A percentile compares a stretch with the other conserved stretches of the same genome.
Evolutionary conservation across 2,329 filamentous ascomycete species (phyloP).

Genomic region (Penicillium concentricum): DNA sequence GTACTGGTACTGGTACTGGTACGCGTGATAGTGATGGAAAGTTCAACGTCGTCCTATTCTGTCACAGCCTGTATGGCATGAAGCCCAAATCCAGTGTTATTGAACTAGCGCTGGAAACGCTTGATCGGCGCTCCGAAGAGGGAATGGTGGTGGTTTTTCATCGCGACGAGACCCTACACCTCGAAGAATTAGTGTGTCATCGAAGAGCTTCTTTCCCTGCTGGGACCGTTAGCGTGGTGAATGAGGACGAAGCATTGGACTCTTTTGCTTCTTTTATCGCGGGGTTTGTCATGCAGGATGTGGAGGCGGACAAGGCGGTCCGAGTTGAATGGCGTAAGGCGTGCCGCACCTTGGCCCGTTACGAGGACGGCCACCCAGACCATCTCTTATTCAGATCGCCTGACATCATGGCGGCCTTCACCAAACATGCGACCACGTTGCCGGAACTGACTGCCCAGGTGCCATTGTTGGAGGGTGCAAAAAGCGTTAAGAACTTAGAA

Average conservation of each 20-base stretch:
- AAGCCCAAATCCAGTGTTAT: conserved; percentile 49
- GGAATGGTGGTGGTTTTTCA: conserved; percentile 57
- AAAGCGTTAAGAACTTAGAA: conserved; percentile 34
- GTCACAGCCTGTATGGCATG: conserved; percentile 65
- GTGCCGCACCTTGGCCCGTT: conserved; percentile 52
- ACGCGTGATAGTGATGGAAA: conserved; percentile 31
- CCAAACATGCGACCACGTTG: conserved; percentile 45
- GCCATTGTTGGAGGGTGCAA: conserved; percentile 24
- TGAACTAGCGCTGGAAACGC: conserved; percentile 49
- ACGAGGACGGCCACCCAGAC: conserved; percentile 35
- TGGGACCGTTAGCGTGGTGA: conserved; percentile 44
- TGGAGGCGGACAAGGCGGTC: conserved; percentile 28
- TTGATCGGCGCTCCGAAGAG: conserved; percentile 36
- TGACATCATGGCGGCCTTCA: conserved; percentile 54
- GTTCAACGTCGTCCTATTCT: conserved; percentile 61
- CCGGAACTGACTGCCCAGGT: conserved; percentile 46
- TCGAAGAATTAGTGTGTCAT: conserved; percentile 53
- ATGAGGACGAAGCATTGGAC: conserved; percentile 51
- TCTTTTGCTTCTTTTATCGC: conserved; percentile 55
- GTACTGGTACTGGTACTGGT: too few species aligned
- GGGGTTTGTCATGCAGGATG: conserved; percentile 41
- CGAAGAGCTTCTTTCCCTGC: conserved; percentile 49
- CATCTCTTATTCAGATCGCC: conserved; percentile 52
- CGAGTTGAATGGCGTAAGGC: conserved; percentile 49
- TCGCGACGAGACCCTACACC: conserved; percentile 45